A percentile compares a stretch with the other conserved stretches of the same genome.
phyloP scores from a whole-genome alignment of 2,329 filamentous ascomycete genomes.

The Neodidymelliopsis sp. region DNA sequence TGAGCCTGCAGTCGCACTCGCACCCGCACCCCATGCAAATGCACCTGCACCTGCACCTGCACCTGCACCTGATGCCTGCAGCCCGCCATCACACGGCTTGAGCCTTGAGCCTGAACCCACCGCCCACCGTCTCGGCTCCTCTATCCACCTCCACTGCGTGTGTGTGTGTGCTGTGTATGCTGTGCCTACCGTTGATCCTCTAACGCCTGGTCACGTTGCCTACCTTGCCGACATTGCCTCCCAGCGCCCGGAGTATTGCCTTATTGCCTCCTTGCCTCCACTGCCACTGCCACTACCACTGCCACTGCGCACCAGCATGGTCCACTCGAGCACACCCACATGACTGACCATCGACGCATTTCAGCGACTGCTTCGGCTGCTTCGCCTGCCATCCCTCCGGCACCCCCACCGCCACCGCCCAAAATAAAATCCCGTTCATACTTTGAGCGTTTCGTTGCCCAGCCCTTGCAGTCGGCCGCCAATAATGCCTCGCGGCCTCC shows the following conservation, averaged over 20 bases:
- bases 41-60: conserved; percentile 8
- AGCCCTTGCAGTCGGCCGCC: conserved; percentile 57
- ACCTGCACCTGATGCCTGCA: conserved; percentile 3
- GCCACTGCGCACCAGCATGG: conserved; percentile 3
- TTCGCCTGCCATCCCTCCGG: conserved; percentile 36
- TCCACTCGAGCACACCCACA: conserved; percentile 17
- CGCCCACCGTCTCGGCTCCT: background rate
- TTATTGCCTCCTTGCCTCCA: too few relatives aligned
- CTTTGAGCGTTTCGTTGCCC: conserved; percentile 62
- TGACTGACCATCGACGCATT: conserved; percentile 30
- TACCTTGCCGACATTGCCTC: too few relatives aligned
- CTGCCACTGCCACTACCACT: too few relatives aligned
- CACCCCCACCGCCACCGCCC: conserved; percentile 47
- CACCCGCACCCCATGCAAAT: conserved; percentile 3
- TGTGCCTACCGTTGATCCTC: too few relatives aligned
- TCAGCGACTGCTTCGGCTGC: conserved; percentile 23
- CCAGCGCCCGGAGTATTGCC: conserved; percentile 12
- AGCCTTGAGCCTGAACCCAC: background rate
- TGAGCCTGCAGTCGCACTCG: conserved; percentile 14
- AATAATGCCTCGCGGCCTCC: conserved; percentile 62
- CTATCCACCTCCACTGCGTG: too few relatives aligned
- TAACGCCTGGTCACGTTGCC: too few relatives aligned
- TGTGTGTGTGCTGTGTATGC: too few relatives aligned
- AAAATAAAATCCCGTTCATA: conserved; percentile 44
- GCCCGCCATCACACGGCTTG: background rate